Evolutionary conservation across 1,139 yeast species (phyloP).

Genomic region (Waltiozyma sp.): DNA sequence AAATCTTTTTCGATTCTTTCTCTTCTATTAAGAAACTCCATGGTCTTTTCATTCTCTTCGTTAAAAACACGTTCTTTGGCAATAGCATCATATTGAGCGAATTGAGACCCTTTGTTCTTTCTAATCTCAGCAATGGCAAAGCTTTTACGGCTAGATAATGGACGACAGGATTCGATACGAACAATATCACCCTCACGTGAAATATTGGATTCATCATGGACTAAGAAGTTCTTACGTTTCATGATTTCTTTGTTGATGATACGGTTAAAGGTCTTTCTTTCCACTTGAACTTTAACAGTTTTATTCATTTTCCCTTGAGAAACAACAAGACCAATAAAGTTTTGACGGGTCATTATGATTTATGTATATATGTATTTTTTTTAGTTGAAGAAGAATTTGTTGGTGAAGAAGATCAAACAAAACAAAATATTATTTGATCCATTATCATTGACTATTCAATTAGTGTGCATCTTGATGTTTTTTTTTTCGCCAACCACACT

Average conservation of each 20-base stretch:
- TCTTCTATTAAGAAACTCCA: conserved; percentile 38
- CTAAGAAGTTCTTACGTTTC: conserved; percentile 74
- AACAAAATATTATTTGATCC: too few relatives aligned
- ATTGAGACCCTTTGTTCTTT: conserved; percentile 82
- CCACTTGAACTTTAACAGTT: conserved; percentile 89
- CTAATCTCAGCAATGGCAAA: conserved; percentile 94
- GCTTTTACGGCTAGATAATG: conserved; percentile 68
- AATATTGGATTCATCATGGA: conserved; percentile 86
- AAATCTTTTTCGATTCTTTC: conserved; percentile 27
- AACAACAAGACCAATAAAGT: conserved; percentile 83
- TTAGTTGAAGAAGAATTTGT: too few relatives aligned
- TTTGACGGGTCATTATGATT: conserved; percentile 66
- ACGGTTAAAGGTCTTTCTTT: conserved; percentile 56
- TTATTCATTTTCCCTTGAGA: conserved; percentile 95
- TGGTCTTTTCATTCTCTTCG: conserved; percentile 48
- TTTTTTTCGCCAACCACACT: too few relatives aligned
- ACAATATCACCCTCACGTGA: conserved; percentile 95
- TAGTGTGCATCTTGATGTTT: too few relatives aligned
- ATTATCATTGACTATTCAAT: too few relatives aligned
- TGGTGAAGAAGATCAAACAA: too few relatives aligned
- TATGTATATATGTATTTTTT: too few relatives aligned
- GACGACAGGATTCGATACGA: conserved; percentile 83
- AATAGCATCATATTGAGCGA: conserved; percentile 65
- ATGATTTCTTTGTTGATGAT: conserved; percentile 66
- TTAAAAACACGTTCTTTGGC: conserved; percentile 55